Evolutionary conservation across 495 filamentous ascomycete genomes (phyloP), one percentile per base, ranked within the genome.

Genomic region (Mytilinidion resinicola): DNA sequence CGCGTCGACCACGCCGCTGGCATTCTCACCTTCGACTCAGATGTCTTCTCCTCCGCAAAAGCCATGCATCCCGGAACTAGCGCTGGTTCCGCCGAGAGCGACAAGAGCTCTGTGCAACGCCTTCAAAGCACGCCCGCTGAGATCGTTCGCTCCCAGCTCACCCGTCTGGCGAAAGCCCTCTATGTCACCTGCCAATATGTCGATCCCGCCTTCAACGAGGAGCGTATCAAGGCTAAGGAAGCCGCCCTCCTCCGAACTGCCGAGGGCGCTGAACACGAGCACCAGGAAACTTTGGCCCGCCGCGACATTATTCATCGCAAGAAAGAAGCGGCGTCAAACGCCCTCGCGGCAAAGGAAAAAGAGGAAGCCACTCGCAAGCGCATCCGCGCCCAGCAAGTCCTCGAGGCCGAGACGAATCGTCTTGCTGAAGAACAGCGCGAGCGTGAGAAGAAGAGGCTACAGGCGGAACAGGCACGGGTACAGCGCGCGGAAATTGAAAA

Each of bases 121-220:
- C 83, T 98, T 55, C 93, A 98, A 76, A 92, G 90, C 76, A 98
- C 93, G 1, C 93, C 93, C 35, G 92, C 93, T 9, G 95, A 98
- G 74, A 98, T 98, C 71, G 91, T 96, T 60, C 89, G 93, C 60
- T 87, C 92, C 41, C 93, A 97, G 75, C 82, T 98, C 47, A 87
- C 87, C 60, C 90, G 93, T 50, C 80, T 98, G 36, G 87, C 93
- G 37, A 96, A 91, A 75, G 86, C 89, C 12, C 82, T 97, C 7
- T 96, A 89, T 74, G 79, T 93, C 41, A 92, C 95, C 36, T 96
- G 89, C 75, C 88, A 90, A 79, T 93, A 96, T 67, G 90, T 96
- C 60, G 95, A 98, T 66, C 87, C 92, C 0, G 80, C 83, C 3
- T 92, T 91, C 77, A 90, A 88, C 64, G 82, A 90, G 68, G 79